Base-by-base conservation (phyloP, 345 rosid species). In the Limnanthes douglasii region DNA sequence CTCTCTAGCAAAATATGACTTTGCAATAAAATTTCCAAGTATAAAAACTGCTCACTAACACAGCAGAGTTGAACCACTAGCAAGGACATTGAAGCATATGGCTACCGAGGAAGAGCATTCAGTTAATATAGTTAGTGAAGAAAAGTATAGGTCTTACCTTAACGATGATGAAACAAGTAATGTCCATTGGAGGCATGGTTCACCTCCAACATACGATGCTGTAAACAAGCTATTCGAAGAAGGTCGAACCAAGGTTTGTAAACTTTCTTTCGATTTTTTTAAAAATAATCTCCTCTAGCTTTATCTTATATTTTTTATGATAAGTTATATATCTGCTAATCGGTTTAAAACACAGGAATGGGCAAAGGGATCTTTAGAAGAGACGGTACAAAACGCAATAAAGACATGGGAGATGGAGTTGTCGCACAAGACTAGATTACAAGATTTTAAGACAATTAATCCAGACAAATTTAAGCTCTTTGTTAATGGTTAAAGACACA, bases 401-500 rank as follows among this genome's bases (percentile, higher is more conserved):
- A 78, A 81, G 60, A 55, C 85, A 42, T 78, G 94, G 97, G 97
- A 81, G 51, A 68, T 73, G 94, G 94, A 86, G 48, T 41, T 81
- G 12, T 75, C 86, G 8, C 86, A 78, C 53, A 78, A 86, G 53
- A 62, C 65, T 22, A 73, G 61, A 16, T 59, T 81, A 18, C 68
- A 64, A 30, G 94, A 75, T 48, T 62, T 81, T 58, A 75, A 68
- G 62, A 70, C 75, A 46, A 68, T 78, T 3, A 75, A 68, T 27
- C 86, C 80, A 2, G 73, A 72, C 0, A 78, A 66, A 32, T 81
- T 86, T 49, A 70, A 64, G 65, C 84, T 78, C 40, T 32, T 58
- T 25, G 94, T 81, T 18, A 81, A 86, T 52, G 94, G 94, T 80
- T 56, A n/a, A 3, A 19, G 13, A 21, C 15, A 39, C 39, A 16